A percentile compares a stretch with the other conserved stretches of the same genome.
Conservation (phyloP, 306 rosid species). For the Urtica urens region DNA sequence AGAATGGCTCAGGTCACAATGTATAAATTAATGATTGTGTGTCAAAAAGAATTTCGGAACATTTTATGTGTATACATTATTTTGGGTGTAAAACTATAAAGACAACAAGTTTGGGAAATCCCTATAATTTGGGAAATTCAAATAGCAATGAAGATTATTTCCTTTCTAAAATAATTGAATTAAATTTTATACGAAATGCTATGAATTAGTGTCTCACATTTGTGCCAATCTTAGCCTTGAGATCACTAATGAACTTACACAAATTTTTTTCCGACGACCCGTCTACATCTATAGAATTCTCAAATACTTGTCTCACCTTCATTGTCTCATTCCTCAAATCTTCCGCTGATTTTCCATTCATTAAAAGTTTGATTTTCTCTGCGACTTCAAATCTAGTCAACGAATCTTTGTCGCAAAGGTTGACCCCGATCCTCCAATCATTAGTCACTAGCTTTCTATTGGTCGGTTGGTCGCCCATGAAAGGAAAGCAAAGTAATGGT, state of each 20-base stretch:
- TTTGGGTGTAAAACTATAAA: too few species aligned
- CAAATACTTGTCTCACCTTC: constrained; percentile 1
- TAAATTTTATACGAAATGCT: too few species aligned
- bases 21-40: too few species aligned
- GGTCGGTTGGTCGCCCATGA: constrained; percentile 16
- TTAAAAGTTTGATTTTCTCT: constrained; percentile 16
- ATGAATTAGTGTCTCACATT: too few species aligned
- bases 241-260: constrained; percentile 8
- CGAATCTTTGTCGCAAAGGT: constrained; percentile 17
- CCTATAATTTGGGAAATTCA: too few species aligned
- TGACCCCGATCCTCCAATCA: constrained; percentile 29
- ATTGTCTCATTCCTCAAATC: constrained; percentile 14
- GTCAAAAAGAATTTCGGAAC: too few species aligned
- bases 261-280: constrained; percentile 18
- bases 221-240: constrained; percentile 11
- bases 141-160: too few species aligned
- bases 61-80: too few species aligned
- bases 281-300: background rate
- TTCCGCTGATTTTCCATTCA: constrained; percentile 12
- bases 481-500: constrained; percentile 24
- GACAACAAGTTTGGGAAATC: too few species aligned
- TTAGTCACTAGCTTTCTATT: constrained; percentile 28
- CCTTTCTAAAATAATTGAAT: too few species aligned
- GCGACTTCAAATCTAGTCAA: constrained; percentile 15
- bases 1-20: too few species aligned